Evolutionary conservation across 2,329 filamentous ascomycete genomes (phyloP), one percentile per base, ranked within the genome.

Genomic region (Arthrinium phaeospermum): DNA sequence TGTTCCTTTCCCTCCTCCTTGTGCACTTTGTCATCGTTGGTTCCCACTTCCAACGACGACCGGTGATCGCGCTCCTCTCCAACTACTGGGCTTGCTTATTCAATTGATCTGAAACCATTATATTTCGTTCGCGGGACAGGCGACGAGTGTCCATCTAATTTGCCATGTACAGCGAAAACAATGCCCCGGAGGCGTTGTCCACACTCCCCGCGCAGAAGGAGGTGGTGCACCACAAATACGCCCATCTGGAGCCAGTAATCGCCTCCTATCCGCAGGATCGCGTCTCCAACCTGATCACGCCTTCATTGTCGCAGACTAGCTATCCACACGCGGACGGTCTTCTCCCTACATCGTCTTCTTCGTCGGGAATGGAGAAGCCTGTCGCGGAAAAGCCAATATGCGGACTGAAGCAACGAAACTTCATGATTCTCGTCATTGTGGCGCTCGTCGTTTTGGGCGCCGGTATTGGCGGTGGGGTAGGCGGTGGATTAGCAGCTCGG

Each of bases 401-500:
- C n/a, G 67, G 67, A 7, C 5, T 68, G 24, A 30, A 24, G 3
- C 44, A 68, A 24, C 44, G 67, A 0, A 68, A 68, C 24, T 49
- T 68, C 44, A 30, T 68, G 67, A 34, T 68, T 3, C 44, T 68
- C 44, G 30, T 4, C 30, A 30, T 68, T 7, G 44, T 37, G 44
- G 67, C 67, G 44, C 44, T 68, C 44, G 24, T 68, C 7, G 47
- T 68, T 19, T 22, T 68, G 44, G 67, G 67, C 3, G 67, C 44
- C 6, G 44, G 41, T 1, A 68, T 68, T 14, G 67, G 67, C 12
- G 67, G 67, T 16, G 67, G 67, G 1, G n/a, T 68, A 13, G 67
- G 67, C 34, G 67, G 67, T 8, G 41, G 67, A 24, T 19, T 68
- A n/a, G 67, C 44, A 19, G 67, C 44, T 1, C 67, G 13, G 67